These are phyloP conservation scores for Baudoinia panamericana DNA, from an alignment of 495 filamentous ascomycete species.

Conservation along the genomic window DNA sequence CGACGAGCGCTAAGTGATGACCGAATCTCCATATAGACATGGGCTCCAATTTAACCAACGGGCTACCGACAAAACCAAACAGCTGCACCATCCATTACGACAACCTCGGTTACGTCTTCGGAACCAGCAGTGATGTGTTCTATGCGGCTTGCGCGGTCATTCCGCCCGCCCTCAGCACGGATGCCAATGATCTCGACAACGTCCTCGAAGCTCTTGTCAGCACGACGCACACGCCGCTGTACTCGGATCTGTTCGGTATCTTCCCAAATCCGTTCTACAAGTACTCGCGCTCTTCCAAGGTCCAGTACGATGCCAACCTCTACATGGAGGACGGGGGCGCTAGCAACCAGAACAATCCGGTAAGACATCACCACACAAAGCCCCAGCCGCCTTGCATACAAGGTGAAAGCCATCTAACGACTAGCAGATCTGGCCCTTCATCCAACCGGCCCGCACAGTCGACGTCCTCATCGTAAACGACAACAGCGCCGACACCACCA, in stretches of 20 bases:
- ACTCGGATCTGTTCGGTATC: slow-evolving; percentile 26
- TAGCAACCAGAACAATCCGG: slow-evolving; percentile 28
- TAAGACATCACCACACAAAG: not conserved
- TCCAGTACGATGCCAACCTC: slow-evolving; percentile 25
- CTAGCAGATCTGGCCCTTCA: slow-evolving; percentile 36
- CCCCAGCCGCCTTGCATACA: not conserved
- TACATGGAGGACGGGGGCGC: slow-evolving; percentile 35
- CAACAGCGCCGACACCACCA: slow-evolving; percentile 32
- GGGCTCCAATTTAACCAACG: slow-evolving; percentile 30
- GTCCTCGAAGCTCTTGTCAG: slow-evolving; percentile 19
- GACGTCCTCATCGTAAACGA: slow-evolving; percentile 37
- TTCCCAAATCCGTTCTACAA: slow-evolving; percentile 37
- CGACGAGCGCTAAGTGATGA: too few relatives aligned
- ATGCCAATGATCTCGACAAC: slow-evolving; percentile 2
- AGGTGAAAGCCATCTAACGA: not conserved
- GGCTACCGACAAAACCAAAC: slow-evolving; percentile 19
- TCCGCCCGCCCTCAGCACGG: slow-evolving; percentile 10
- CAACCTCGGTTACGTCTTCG: slow-evolving; percentile 39
- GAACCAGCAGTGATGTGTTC: slow-evolving; percentile 33
- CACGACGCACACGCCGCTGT: slow-evolving; percentile 13
- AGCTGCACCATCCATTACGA: slow-evolving; percentile 36
- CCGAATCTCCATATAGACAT: too few relatives aligned
- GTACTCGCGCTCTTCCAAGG: slow-evolving; percentile 25
- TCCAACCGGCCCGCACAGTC: slow-evolving; percentile 29
- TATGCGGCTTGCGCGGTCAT: slow-evolving; percentile 23